Base-by-base conservation (phyloP, 495 filamentous ascomycete species). In the Cercophora sp. region DNA sequence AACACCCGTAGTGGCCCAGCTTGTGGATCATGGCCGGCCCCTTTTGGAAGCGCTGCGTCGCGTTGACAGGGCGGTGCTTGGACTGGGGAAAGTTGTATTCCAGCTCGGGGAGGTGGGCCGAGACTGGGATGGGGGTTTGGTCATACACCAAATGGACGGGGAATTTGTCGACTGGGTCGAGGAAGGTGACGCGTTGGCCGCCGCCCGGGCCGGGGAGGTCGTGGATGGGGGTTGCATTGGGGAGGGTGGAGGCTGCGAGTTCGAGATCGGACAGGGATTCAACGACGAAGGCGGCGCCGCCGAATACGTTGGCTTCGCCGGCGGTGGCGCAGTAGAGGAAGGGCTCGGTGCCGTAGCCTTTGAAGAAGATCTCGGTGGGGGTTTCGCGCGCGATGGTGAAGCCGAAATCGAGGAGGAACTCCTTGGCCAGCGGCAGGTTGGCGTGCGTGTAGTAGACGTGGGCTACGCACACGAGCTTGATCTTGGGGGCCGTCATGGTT, bases 21-120 rank as follows among this genome's bases (percentile, higher is more conserved):
- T 87, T 88, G 65, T 87, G 80, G 1, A 87, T 71, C 0, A 79
- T 74, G 2, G 83, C 81, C 0, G 85, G 84, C 3, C 82, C 70
- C 62, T 74, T 79, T 72, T 67, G 55, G 59, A 75, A 77, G 8
- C 72, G 65, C 59, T 73, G 70, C 37, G 65, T 69, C 45, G 65
- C 64, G 60, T 63, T 66, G 15, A 59, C 67, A 6, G 65, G 55
- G 23, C 70, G 59, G 47, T 72, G 61, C 61, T 75, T 76, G 50
- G 60, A 52, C 19, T 56, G 59, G 1, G 73, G 73, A 29, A 66
- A 66, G 29, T 71, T 68, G 42, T 72, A 70, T 24, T 66, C 69
- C 43, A 64, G 44, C 48, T 74, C 64, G 19, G 71, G 68, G 34
- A 72, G 65, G 3, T 58, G 70, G 53, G 52, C 65, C 52, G 56